Evolutionary conservation across 176 grass and related monocot species (phyloP).

Genomic region (Secale cereale): DNA sequence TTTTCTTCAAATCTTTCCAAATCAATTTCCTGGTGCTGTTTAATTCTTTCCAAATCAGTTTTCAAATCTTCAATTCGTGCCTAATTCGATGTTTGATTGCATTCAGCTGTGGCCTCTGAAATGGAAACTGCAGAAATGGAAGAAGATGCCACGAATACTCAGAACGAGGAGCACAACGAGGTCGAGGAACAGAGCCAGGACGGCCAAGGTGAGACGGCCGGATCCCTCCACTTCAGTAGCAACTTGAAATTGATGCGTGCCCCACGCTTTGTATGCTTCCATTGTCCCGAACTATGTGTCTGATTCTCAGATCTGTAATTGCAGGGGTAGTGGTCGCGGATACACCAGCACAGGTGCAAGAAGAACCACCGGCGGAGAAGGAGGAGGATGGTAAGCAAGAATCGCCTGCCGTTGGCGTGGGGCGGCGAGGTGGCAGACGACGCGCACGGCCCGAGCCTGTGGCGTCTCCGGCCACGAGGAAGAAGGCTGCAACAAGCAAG

Average conservation of each 20-base stretch:
- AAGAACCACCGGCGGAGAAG: not conserved
- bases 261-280: not conserved
- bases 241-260: not conserved
- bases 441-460: not conserved
- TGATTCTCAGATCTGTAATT: not conserved
- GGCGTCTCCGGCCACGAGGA: constrained; percentile 2
- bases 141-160: not conserved
- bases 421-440: too few relatives aligned
- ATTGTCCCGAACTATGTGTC: not conserved
- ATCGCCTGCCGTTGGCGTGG: too few relatives aligned
- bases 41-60: too few relatives aligned
- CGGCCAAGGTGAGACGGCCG: not conserved
- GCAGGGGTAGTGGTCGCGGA: not conserved
- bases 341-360: not conserved
- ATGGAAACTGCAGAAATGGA: not conserved
- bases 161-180: not conserved
- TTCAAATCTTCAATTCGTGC: not conserved
- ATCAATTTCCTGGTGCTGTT: too few relatives aligned
- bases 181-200: not conserved
- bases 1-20: not conserved
- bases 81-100: not conserved
- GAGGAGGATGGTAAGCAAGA: not conserved
- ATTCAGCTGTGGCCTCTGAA: not conserved
- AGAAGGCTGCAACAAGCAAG: not conserved
- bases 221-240: not conserved